phyloP scores from a whole-genome alignment of 2,329 filamentous ascomycete species.

The Fusarium longipes region DNA sequence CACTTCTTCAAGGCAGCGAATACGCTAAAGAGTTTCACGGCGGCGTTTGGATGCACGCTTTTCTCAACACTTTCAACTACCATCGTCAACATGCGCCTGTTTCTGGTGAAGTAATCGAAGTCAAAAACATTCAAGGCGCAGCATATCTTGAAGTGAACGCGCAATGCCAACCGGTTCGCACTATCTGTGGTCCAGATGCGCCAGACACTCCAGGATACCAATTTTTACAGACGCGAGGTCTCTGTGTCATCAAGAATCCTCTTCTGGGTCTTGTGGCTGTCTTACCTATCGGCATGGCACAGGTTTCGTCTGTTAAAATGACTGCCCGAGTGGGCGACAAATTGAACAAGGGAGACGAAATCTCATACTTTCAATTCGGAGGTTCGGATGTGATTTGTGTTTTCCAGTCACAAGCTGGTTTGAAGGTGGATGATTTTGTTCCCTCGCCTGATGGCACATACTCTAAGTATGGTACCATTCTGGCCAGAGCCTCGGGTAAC shows the following conservation, averaged over 20 bases:
- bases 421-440: conserved; percentile 5
- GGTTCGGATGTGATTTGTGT: conserved; percentile 17
- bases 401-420: conserved; percentile 1
- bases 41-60: conserved; percentile 17
- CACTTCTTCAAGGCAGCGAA: conserved; percentile 4
- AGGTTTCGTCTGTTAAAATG: neutral
- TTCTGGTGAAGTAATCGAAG: neutral
- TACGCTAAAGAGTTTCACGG: conserved; percentile 11
- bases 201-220: conserved; percentile 3
- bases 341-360: conserved; percentile 9
- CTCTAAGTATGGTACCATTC: conserved; percentile 10
- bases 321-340: neutral
- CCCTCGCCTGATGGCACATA: conserved; percentile 7
- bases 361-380: conserved; percentile 21
- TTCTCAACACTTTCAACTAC: conserved; percentile 22
- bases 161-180: neutral
- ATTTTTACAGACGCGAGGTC: conserved; percentile 14
- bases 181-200: conserved; percentile 1
- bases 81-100: conserved; percentile 10
- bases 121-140: conserved; percentile 6
- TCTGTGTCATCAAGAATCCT: conserved; percentile 11
- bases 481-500: neutral
- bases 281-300: conserved; percentile 7
- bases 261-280: conserved; percentile 5
- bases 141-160: conserved; percentile 15